A percentile compares a stretch with the other conserved stretches of the same genome.
Conservation (phyloP, 805 yeast genomes). For the Lipomyces lipofer region DNA sequence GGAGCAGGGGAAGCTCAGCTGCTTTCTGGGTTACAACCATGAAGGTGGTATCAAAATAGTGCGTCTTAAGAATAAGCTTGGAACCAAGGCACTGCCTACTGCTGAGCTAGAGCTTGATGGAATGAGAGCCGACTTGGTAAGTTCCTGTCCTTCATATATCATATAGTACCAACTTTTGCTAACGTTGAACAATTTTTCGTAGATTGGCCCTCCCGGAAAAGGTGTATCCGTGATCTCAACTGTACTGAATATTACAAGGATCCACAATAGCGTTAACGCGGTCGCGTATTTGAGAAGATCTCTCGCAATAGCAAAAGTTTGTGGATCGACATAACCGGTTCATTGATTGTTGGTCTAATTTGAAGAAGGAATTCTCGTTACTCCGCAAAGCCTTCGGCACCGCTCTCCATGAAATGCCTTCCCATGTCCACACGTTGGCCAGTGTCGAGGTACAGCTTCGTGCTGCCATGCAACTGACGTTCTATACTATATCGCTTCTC, state of each 20-base stretch:
- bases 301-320: constrained; percentile 22
- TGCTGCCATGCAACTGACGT: constrained; percentile 33
- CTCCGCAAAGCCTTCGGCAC: constrained; percentile 36
- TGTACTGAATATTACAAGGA: constrained; percentile 37
- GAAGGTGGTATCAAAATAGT: constrained; percentile 35
- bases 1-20: constrained; percentile 34
- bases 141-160: neutral
- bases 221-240: constrained; percentile 38
- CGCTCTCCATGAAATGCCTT: constrained; percentile 29
- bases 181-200: neutral
- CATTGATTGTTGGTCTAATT: neutral
- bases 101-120: constrained; percentile 38
- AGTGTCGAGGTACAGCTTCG: constrained; percentile 32
- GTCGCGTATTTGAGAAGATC: constrained; percentile 34
- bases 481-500: constrained; percentile 33
- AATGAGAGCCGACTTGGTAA: constrained; percentile 29
- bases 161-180: neutral
- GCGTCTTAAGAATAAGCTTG: constrained; percentile 38
- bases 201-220: constrained; percentile 9
- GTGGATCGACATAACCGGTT: neutral
- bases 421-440: constrained; percentile 37
- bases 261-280: constrained; percentile 35
- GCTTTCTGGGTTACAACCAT: constrained; percentile 36
- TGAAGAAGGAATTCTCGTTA: constrained; percentile 35
- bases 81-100: constrained; percentile 39